Base-by-base conservation (phyloP, 208 protist species). In the Angomonas deanei region DNA sequence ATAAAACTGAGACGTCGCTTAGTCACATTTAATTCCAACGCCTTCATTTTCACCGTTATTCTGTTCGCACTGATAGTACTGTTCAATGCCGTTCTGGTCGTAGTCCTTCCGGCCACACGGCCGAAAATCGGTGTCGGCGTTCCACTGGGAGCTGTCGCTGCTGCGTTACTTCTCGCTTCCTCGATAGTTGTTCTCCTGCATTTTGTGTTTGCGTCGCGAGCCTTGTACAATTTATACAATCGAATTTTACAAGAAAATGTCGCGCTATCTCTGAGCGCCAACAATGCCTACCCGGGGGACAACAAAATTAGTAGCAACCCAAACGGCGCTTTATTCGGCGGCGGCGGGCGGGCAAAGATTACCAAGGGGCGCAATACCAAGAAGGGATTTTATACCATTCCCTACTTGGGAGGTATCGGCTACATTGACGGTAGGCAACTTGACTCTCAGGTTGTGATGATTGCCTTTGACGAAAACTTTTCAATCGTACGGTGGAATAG, bases 401-500 rank as follows among this genome's bases (percentile, higher is more conserved):
- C 78, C 3, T 92, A 93, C 62, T 71, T 67, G 19, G 70, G 68
- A 26, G 72, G 72, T 59, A 60, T 95, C 23, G 89, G 86, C 50
- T 92, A 92, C 73, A 93, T 96, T 68, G 89, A 96, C 38, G 82
- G 82, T 6, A 83, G 75, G 61, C 74, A 89, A 52, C 68, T 96
- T 23, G 80, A 96, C 61, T 72, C 82, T 17, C 89, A 93, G 52
- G 82, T 92, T 17, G 80, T 92, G 34, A 93, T 96, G 89, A 96
- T 96, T 59, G 89, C 80, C 27, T 96, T 81, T 65, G 84, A 91
- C 61, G 70, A 86, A 26, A 32, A 71, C 52, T 93, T 77, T 58
- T 64, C 61, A 30, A 92, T 96, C 49, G 93, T 84, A 8, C 81
- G 80, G 49, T 96, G 89, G 86, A 93, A 93, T 55, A 87, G 78